Conservation (phyloP, 306 rosid genomes). For the Astragalus glycyphyllos region DNA sequence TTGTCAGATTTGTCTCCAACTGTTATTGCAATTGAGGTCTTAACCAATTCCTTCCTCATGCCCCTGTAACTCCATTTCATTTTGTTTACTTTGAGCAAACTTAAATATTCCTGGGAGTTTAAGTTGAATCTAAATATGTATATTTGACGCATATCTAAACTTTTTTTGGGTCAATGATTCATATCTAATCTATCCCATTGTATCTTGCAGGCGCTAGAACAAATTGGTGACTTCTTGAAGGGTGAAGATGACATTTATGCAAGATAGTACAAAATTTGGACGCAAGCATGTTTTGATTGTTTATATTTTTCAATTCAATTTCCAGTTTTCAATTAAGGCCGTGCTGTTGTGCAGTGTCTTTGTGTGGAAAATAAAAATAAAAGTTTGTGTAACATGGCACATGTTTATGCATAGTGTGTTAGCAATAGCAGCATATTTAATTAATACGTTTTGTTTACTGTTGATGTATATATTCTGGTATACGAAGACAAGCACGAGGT, state of each 20-base stretch:
- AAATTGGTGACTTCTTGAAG: slow-evolving; percentile 65
- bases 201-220: slow-evolving; percentile 76
- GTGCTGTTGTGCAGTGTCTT: slow-evolving; percentile 45
- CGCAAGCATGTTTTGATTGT: slow-evolving; percentile 31
- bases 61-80: slow-evolving; percentile 27
- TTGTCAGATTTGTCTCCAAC: slow-evolving; percentile 74
- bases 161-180: neutral
- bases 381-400: slow-evolving; percentile 36
- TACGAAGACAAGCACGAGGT: neutral
- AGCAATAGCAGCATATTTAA: neutral
- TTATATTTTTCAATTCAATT: slow-evolving; percentile 25
- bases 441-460: slow-evolving; percentile 22
- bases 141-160: too few relatives aligned
- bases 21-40: slow-evolving; percentile 87
- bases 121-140: slow-evolving; percentile 17
- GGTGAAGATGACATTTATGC: slow-evolving; percentile 49
- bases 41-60: slow-evolving; percentile 39
- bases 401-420: slow-evolving; percentile 36
- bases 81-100: neutral
- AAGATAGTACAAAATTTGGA: slow-evolving; percentile 31
- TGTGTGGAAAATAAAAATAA: slow-evolving; percentile 7
- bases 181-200: slow-evolving; percentile 26
- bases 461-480: slow-evolving; percentile 26
- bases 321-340: slow-evolving; percentile 30
- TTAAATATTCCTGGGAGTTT: neutral